Evolutionary conservation across 177 flowering plant genomes (phyloP).

Genomic region (Vitis hybrid): DNA sequence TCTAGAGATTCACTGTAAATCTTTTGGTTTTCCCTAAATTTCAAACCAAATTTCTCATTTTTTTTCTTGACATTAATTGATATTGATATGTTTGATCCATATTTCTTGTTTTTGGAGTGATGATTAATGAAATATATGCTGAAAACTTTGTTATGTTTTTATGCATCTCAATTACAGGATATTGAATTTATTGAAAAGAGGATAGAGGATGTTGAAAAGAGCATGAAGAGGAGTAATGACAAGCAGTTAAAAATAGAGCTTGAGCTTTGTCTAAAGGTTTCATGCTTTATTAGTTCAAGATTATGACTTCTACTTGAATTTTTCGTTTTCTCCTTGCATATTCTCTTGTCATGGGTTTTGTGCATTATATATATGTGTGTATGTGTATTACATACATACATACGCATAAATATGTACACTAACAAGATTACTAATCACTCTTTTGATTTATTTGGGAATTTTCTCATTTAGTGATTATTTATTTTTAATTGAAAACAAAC

Average conservation of each 20-base stretch:
- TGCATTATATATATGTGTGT: too few species aligned
- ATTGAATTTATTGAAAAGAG: constrained; percentile 81
- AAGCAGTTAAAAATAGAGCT: constrained; percentile 89
- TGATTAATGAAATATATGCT: neutral
- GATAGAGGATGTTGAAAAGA: constrained; percentile 92
- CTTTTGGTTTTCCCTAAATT: neutral
- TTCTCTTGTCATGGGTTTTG: neutral
- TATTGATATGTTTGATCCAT: neutral
- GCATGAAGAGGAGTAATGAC: constrained; percentile 99
- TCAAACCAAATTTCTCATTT: neutral
- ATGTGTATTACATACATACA: too few species aligned
- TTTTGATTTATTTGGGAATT: too few species aligned
- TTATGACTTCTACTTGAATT: neutral
- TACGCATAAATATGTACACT: too few species aligned
- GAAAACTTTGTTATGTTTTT: neutral
- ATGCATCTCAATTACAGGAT: constrained; percentile 48
- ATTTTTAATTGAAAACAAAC: too few species aligned
- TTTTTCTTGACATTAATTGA: neutral
- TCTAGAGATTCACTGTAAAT: neutral
- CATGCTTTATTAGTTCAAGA: neutral
- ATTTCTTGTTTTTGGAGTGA: neutral
- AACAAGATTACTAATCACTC: too few species aligned
- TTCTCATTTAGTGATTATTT: too few species aligned
- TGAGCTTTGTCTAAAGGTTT: constrained; percentile 75
- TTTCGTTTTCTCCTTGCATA: neutral